Conservation (phyloP, 345 rosid species). For the Cardamine resedifolia region DNA sequence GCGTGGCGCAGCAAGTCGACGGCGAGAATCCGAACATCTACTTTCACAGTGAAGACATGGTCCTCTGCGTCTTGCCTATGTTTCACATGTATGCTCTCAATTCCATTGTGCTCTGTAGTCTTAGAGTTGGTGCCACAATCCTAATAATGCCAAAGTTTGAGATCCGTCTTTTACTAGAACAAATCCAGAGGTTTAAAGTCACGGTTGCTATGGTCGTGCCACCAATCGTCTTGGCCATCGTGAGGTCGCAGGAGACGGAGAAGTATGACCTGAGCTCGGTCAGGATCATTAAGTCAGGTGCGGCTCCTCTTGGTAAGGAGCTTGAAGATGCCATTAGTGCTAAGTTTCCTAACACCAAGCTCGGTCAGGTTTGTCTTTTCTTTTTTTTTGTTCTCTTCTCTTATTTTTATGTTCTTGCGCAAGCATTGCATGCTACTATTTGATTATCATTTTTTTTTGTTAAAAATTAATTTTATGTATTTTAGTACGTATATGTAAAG, state of each 20-base stretch:
- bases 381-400: background rate
- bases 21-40: slow-evolving; percentile 84
- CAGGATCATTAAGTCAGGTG: slow-evolving; percentile 64
- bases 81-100: slow-evolving; percentile 72
- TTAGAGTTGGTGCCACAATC: slow-evolving; percentile 73
- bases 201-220: slow-evolving; percentile 74
- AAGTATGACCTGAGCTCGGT: slow-evolving; percentile 66
- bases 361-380: slow-evolving; percentile 69
- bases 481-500: background rate
- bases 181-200: slow-evolving; percentile 53
- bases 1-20: slow-evolving; percentile 81
- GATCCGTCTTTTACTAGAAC: slow-evolving; percentile 43
- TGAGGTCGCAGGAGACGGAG: slow-evolving; percentile 51
- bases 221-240: slow-evolving; percentile 65
- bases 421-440: background rate
- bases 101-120: slow-evolving; percentile 63
- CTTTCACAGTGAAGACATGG: slow-evolving; percentile 57
- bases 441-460: background rate
- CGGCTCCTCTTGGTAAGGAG: slow-evolving; percentile 83
- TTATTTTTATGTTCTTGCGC: background rate
- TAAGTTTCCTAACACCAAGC: slow-evolving; percentile 64
- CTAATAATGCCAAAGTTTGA: slow-evolving; percentile 77
- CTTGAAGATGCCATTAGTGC: slow-evolving; percentile 66
- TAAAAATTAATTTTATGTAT: background rate
- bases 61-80: slow-evolving; percentile 65